Evolutionary conservation across 2,329 filamentous ascomycete species (phyloP), one percentile per base, ranked within the genome.

Genomic region (Trichophyton mentagrophytes): DNA sequence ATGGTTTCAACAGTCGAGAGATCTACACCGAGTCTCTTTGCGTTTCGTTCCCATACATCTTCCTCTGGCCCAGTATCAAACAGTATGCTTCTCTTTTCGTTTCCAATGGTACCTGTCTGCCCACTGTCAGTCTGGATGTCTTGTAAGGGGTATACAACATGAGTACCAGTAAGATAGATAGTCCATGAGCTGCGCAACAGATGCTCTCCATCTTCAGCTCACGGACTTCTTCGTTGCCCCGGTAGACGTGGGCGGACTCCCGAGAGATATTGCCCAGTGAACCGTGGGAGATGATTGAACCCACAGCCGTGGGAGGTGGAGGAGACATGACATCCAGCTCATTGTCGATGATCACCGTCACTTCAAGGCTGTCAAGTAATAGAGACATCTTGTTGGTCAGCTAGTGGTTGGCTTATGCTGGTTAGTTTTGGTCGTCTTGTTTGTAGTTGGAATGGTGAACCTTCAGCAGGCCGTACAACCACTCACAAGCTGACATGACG

Each of bases 31-130:
- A 81, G 67, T 1, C 79, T 72, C 3, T 69, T 74, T 3, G 71
- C 74, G 63, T 82, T 82, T n/a, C 73, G 69, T 64, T 79, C 75
- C 76, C 78, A 82, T 2, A 74, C 70, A 6, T 76, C 73, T 49
- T 77, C 79, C 66, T 82, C 79, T 0, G 80, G 80, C 0, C 80
- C 80, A 1, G 77, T 73, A 64, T 82, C 80, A 61, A 82, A 82
- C 1, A 83, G 73, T 3, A 82, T 67, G 0, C 76, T 76, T 60
- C 77, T 79, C 3, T 73, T 76, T 22, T 69, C 67, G 2, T 72
- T 71, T 2, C 73, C 77, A 63, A 74, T 78, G 0, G 71, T 77
- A 2, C 74, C 79, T 0, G 78, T 82, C 78, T 79, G 30, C 25
- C 8, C 49, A 20, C 3, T 15, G 49, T 55, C 49, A 55, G 49